Evolutionary conservation across 225 moss, liverwort and hornwort species (phyloP).

Genomic region (Straminergon stramineum): DNA sequence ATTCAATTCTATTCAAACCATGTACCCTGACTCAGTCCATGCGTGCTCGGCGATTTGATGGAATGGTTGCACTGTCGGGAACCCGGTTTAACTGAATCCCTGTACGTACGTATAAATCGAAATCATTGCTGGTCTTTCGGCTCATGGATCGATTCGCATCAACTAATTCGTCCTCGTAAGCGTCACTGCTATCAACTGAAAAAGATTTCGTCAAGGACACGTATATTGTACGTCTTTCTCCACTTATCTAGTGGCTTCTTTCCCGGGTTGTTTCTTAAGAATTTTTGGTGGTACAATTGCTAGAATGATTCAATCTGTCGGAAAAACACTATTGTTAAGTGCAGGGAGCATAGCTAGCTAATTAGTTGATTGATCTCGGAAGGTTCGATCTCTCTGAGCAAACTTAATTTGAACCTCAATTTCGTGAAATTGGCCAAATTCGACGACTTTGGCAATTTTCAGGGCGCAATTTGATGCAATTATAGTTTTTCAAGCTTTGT

Average conservation of each 20-base stretch:
- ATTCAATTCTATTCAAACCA: background rate
- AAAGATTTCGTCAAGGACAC: background rate
- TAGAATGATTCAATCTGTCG: background rate
- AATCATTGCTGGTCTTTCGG: no score
- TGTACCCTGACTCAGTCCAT: background rate
- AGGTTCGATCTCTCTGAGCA: background rate
- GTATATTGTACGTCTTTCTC: background rate
- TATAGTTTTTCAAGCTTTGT: background rate
- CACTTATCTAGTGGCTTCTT: background rate
- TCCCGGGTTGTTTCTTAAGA: background rate
- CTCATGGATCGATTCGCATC: background rate
- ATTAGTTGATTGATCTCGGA: background rate
- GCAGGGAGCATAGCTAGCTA: background rate
- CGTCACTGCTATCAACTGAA: background rate
- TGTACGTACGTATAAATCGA: background rate
- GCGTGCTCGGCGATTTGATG: background rate
- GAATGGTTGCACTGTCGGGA: background rate
- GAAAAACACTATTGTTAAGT: no score
- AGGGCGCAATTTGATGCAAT: background rate
- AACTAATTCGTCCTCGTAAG: background rate
- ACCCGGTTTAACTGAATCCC: background rate
- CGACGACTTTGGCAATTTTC: background rate
- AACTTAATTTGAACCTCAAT: background rate
- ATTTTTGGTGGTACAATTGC: background rate
- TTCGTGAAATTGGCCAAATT: no score